Base-by-base conservation (phyloP, 768 basidiomycete species). In the Pulveroboletus frians region DNA sequence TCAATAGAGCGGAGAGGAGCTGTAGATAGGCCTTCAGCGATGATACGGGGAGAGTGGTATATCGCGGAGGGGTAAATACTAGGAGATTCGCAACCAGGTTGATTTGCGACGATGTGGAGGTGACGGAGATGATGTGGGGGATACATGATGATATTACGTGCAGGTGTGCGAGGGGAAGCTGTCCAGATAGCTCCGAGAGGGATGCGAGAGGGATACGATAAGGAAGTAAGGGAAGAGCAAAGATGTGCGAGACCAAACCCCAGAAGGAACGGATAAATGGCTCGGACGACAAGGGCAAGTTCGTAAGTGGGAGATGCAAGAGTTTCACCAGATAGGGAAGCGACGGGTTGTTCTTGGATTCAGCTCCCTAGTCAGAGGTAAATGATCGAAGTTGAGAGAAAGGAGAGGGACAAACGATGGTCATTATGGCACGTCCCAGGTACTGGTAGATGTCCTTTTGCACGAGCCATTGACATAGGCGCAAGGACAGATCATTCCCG, bases 201-300 rank as follows among this genome's bases (percentile, higher is more conserved):
- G 80, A 75, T 0, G 69, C 64, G 18, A 83, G 71, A 31, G 80
- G 85, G 39, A 87, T 71, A 8, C 81, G 85, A 65, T 88, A 85
- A 1, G 90, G 91, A 0, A 97, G 75, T 0, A 91, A 69, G 0
- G 88, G 86, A 38, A 94, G 72, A 1, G 84, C 76, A 49, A 95
- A 72, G 47, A 94, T 79, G 51, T 71, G 66, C 14, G 71, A 60
- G 46, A 88, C 55, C 26, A 87, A 58, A 15, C 65, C 59, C 27
- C 66, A 54, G 14, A 84, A 59, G 37, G 72, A 64, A 51, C 52
- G 56, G 6, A 64, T 23, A 39, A 59, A 63, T 14, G 31, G 21
- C 26, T 54, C 53, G 10, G 60, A 67, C 20, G 73, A 76, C 37
- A 63, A 78, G 7, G 57, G 17, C 29, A 59, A 26, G 26, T 46